These are phyloP conservation scores for Paracoccidioides lutzii DNA, from an alignment of 2,329 filamentous ascomycete species.

Conservation along the genomic window DNA sequence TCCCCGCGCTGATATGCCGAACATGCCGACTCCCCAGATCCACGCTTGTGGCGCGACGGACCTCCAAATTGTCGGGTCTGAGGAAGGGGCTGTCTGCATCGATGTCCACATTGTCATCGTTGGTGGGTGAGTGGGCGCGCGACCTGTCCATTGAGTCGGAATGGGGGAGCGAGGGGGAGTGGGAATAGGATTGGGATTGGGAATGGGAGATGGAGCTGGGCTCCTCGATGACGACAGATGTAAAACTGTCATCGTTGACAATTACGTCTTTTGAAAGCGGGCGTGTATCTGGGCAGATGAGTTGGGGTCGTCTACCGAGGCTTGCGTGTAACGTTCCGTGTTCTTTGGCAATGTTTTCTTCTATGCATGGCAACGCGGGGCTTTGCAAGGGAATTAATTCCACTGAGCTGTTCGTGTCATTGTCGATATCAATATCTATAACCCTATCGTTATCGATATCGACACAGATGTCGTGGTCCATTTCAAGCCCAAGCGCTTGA, in stretches of 20 bases:
- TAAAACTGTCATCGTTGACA: constrained; percentile 36
- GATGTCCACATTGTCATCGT: no score
- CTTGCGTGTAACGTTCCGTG: constrained; percentile 39
- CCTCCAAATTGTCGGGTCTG: constrained; percentile 19
- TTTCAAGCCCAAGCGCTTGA: no score
- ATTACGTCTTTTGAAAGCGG: constrained; percentile 51
- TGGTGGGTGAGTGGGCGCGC: constrained; percentile 18
- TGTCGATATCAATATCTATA: no score
- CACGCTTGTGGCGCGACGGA: constrained; percentile 59
- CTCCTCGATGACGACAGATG: constrained; percentile 7
- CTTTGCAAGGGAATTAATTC: no score
- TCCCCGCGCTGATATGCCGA: constrained; percentile 63
- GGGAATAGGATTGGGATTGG: no score
- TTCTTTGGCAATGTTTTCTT: constrained; percentile 13
- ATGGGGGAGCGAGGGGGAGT: no score
- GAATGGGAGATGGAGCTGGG: no score
- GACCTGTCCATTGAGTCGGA: constrained; percentile 6
- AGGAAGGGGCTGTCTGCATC: constrained; percentile 4
- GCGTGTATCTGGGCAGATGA: constrained; percentile 48
- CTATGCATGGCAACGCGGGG: not conserved
- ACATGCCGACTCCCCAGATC: constrained; percentile 53
- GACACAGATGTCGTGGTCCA: no score
- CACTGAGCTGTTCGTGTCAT: no score
- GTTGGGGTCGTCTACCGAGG: constrained; percentile 45
- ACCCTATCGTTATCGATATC: no score